Base-by-base conservation (phyloP, 805 yeast species). In the Saturnispora mendoncae region DNA sequence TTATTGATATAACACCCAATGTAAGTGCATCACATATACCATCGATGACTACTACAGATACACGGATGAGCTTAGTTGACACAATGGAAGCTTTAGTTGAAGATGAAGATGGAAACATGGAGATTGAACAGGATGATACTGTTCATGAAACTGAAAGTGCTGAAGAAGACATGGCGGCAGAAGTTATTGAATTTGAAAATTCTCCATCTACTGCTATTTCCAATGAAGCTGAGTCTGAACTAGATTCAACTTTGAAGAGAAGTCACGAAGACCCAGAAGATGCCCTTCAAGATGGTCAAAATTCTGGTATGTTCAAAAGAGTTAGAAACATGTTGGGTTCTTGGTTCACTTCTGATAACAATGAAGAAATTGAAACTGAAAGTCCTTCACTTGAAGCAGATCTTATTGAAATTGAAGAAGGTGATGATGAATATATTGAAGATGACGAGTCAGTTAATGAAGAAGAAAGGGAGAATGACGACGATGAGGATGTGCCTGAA, bases 201-300 rank as follows among this genome's bases (percentile, higher is more conserved):
- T 6, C 12, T 6, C 31, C 31, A 10, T 9, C n/a, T 10, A 28
- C n/a, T n/a, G n/a, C n/a, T n/a, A n/a, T n/a, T n/a, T n/a, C 31
- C 7, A 31, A 12, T 6, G 26, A 33, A 31, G 12, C 21, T 24
- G 29, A 33, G 7, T 13, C 20, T n/a, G 35, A 32, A 19, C 4
- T 4, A 10, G 35, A 32, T 5, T 19, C 19, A 8, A 19, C 35
- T 19, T 15, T 39, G 15, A 39, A 38, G 36, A 24, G 42, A 18
- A 32, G 18, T n/a, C 29, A 31, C 18, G 21, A 20, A 10, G 29
- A 39, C 10, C n/a, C n/a, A n/a, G 46, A 40, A 12, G 46, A 44
- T 17, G 39, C 39, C 8, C 27, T 42, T 25, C 47, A 43, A 15
- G 43, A 41, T 9, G 43, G 27, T 3, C 31, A 34, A 7, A 32